Base-by-base conservation (phyloP, 2,329 filamentous ascomycete species). In the Arthrobotrys sinensis region DNA sequence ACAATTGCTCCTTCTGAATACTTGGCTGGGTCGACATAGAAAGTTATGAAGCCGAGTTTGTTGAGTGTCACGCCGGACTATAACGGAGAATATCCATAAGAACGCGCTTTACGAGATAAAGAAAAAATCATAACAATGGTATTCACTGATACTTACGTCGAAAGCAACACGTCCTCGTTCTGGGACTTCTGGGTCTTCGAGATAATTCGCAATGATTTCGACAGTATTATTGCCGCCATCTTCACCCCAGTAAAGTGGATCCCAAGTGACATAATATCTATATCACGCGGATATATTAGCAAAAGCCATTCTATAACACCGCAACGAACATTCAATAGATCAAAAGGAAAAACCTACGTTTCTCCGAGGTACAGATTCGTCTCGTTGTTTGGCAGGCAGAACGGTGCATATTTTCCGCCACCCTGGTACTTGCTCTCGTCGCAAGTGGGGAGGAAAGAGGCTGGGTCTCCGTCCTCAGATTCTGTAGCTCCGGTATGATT, bases 371-470 rank as follows among this genome's bases (percentile, higher is more conserved):
- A 73, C 16, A 73, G 19, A 48, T 72, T 46, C 3, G 76, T 75
- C 11, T 57, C 24, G 40, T 79, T 79, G 10, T 36, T 53, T 6
- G 76, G 76, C 0, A 73, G 46, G 53, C 76, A 79, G 63, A 79
- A 79, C 12, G 76, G 76, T 24, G 69, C 63, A 50, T 75, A 73
- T 21, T 79, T 75, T 12, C 76, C 69, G 10, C 36, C 46, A 21
- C 76, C 69, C 32, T 79, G 70, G 36, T 75, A 79, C 64, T 70
- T 73, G 63, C 36, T 53, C 14, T 38, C 57, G 19, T 73, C 68
- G 60, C 69, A 79, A 36, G 76, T 75, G n/a, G 70, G 70, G 8
- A 79, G 69, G 68, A 79, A 79, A n/a, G 76, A 75, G 36, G 65
- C 38, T 38, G 63, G 70, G 16, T 63, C 69, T 28, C 50, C 55